Evolutionary conservation across 345 rosid species (phyloP).

Genomic region (Citrus maxima): DNA sequence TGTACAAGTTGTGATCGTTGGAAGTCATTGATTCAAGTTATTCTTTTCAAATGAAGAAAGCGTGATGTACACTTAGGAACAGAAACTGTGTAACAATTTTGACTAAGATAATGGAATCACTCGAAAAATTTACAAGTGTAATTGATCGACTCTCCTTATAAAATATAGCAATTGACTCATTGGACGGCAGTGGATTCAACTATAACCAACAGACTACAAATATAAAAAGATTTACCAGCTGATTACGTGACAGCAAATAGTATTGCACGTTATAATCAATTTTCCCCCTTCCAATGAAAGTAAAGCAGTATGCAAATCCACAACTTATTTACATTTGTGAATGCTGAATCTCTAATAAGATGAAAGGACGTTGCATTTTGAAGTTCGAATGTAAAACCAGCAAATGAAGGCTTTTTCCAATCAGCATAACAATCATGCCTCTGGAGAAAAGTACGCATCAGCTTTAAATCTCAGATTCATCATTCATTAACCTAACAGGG

Average conservation of each 20-base stretch:
- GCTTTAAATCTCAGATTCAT: neutral
- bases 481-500: neutral
- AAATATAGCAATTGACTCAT: neutral
- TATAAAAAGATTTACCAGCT: neutral
- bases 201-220: neutral
- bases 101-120: neutral
- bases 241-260: neutral
- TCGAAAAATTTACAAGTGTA: neutral
- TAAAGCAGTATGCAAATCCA: no score
- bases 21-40: neutral
- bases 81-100: neutral
- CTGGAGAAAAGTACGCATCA: neutral
- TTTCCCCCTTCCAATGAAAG: no score
- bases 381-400: neutral
- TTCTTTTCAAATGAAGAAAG: neutral
- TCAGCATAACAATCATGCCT: neutral
- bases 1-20: slow-evolving; percentile 10
- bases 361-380: neutral
- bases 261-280: neutral
- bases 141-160: neutral
- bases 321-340: neutral
- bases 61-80: neutral
- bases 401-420: neutral
- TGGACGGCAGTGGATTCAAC: neutral
- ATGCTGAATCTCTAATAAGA: neutral